phyloP scores from a whole-genome alignment of 2,329 filamentous ascomycete species.

The Aspergillus sp. region DNA sequence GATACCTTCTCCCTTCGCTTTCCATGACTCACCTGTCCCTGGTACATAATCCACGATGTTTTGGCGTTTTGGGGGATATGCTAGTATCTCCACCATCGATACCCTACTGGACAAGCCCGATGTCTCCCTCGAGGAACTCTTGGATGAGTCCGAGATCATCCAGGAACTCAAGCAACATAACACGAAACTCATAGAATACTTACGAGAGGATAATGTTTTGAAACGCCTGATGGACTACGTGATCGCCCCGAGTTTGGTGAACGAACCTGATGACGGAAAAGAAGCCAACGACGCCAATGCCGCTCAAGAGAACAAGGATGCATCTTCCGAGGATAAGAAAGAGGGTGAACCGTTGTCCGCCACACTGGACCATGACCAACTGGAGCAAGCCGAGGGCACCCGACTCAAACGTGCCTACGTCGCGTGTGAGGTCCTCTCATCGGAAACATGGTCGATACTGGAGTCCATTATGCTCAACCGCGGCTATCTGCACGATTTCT shows the following conservation, averaged over 20 bases:
- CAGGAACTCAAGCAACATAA: slow-evolving; percentile 98
- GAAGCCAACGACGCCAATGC: slow-evolving; percentile 39
- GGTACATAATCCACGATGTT: slow-evolving; percentile 67
- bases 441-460: slow-evolving; percentile 93
- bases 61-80: slow-evolving; percentile 98
- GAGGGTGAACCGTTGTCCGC: slow-evolving; percentile 25
- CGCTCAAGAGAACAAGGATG: slow-evolving; percentile 17
- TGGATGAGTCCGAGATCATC: slow-evolving; percentile 92
- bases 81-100: slow-evolving; percentile 93
- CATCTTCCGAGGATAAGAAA: slow-evolving; percentile 30
- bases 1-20: slow-evolving; percentile 11
- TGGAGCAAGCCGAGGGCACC: slow-evolving; percentile 77
- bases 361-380: slow-evolving; percentile 30
- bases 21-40: slow-evolving; percentile 28
- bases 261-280: slow-evolving; percentile 44
- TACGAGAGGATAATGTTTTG: slow-evolving; percentile 78
- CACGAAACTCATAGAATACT: slow-evolving; percentile 90
- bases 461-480: slow-evolving; percentile 85
- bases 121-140: slow-evolving; percentile 87
- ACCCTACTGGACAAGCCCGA: slow-evolving; percentile 91
- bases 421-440: slow-evolving; percentile 84
- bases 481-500: slow-evolving; percentile 70
- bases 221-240: slow-evolving; percentile 85
- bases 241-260: slow-evolving; percentile 57
- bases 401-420: slow-evolving; percentile 91